Evolutionary conservation across 2,329 filamentous ascomycete species (phyloP), one percentile per base, ranked within the genome.

Genomic region (Colletotrichum destructivum): DNA sequence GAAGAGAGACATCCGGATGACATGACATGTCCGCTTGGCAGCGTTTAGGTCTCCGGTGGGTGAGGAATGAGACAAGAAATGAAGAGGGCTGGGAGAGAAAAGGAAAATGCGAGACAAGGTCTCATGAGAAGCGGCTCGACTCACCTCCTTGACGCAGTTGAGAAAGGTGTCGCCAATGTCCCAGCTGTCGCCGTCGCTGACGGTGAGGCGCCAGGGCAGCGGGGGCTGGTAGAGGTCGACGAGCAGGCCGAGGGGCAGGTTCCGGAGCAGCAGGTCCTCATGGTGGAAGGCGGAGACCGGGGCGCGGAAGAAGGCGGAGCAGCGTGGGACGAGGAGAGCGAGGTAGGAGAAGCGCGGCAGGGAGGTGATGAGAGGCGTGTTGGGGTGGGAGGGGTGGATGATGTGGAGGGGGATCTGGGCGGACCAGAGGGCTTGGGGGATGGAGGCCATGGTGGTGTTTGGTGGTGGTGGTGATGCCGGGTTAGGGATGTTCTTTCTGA

Each of bases 151-250:
- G 73, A 88, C 88, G 68, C 87, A 87, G 79, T 92, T 92, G 67
- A 91, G 84, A 75, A 91, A 92, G 0, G 89, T 90, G 78, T 91
- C 89, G 52, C 82, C 85, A 60, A 90, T 89, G 75, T 90, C 88
- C 88, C 88, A 90, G 60, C 85, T 86, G 42, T 85, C 77, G 21
- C 88, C 88, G 69, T 89, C 88, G 65, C 82, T 81, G 35, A 90
- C 88, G 18, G 84, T 84, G 59, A 91, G 80, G 15, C 83, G 83
- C 88, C 88, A 91, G 1, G 89, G 88, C 62, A 89, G 78, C 13
- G 77, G 67, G 0, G 88, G 88, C 75, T 84, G 86, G 78, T 91
- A 90, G 35, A 91, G 82, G 75, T 91, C 89, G 62, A 87, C 82
- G 40, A 91, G 82, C 72, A 89, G 79, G 16, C 88, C 87, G 35